Conservation (phyloP, 106 monocot genomes). For the Acorus calamus region DNA sequence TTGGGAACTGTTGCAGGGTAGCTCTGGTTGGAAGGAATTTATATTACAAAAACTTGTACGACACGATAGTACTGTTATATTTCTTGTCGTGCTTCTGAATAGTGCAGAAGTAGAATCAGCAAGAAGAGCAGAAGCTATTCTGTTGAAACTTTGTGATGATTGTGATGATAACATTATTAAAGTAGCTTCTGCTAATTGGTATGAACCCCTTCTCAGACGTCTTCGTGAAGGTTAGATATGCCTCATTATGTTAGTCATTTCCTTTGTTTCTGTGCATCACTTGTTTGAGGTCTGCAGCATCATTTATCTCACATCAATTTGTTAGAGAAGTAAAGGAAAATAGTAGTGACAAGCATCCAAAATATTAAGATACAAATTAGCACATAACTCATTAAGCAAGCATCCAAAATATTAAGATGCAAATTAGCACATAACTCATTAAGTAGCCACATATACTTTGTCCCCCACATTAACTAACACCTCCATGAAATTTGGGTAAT, state of each 20-base stretch:
- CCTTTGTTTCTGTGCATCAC: neutral
- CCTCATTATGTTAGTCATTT: neutral
- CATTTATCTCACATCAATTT: too few species aligned
- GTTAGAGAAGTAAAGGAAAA: too few species aligned
- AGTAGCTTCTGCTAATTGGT: conserved; percentile 17
- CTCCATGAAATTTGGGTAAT: too few species aligned
- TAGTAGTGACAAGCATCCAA: too few species aligned
- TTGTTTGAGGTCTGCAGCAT: neutral
- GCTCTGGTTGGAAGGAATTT: conserved; percentile 8
- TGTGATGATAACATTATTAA: conserved; percentile 2
- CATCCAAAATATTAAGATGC: too few species aligned
- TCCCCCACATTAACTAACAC: too few species aligned
- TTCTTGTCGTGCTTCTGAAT: conserved; percentile 11
- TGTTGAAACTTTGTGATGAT: conserved; percentile 13
- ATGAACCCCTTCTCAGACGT: conserved; percentile 12
- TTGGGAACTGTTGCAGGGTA: conserved; percentile 10
- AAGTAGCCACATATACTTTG: too few species aligned
- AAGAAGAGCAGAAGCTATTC: conserved; percentile 15
- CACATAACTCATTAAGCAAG: too few species aligned
- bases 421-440: too few species aligned
- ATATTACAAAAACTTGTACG: conserved; percentile 8
- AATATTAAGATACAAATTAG: too few species aligned
- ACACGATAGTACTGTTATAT: conserved; percentile 1
- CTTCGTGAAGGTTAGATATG: conserved; percentile 12
- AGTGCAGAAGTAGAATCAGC: conserved; percentile 1